phyloP scores from a whole-genome alignment of 2,329 filamentous ascomycete genomes.

The Calonectria pauciramosa region DNA sequence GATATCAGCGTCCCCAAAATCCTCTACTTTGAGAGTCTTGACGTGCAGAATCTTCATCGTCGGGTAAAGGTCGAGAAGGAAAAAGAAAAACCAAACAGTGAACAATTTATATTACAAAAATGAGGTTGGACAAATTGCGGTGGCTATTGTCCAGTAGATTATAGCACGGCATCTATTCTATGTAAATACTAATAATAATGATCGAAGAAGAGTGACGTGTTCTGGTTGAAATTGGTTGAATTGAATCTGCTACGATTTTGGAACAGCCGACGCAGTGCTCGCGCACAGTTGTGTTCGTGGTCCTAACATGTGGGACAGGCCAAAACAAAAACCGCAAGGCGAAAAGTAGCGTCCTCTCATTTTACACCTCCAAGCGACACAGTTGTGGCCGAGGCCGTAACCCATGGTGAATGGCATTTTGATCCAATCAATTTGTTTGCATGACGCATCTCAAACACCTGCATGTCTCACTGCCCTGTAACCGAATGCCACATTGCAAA shows the following conservation, averaged over 20 bases:
- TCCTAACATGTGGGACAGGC: too few species aligned
- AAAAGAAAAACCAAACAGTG: background rate
- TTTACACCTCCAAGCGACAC: background rate
- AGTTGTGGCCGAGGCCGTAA: background rate
- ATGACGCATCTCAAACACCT: background rate
- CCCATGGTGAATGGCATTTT: background rate
- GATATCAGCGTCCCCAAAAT: background rate
- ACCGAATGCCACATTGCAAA: background rate
- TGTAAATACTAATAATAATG: too few species aligned
- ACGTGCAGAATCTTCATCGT: background rate
- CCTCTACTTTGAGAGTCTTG: background rate
- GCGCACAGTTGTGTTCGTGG: background rate
- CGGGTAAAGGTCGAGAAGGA: background rate
- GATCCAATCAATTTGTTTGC: background rate
- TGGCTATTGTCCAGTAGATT: background rate
- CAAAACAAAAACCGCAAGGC: background rate
- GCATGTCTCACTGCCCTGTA: background rate
- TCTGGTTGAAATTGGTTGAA: background rate
- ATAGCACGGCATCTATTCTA: background rate
- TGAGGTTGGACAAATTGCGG: background rate
- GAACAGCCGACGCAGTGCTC: background rate
- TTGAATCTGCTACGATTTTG: background rate
- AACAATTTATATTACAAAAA: background rate
- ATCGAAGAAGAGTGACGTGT: too few species aligned
- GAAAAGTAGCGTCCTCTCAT: background rate